These are phyloP conservation scores for Dovyalis caffra DNA, from an alignment of 345 rosid genomes.

Conservation along the genomic window DNA sequence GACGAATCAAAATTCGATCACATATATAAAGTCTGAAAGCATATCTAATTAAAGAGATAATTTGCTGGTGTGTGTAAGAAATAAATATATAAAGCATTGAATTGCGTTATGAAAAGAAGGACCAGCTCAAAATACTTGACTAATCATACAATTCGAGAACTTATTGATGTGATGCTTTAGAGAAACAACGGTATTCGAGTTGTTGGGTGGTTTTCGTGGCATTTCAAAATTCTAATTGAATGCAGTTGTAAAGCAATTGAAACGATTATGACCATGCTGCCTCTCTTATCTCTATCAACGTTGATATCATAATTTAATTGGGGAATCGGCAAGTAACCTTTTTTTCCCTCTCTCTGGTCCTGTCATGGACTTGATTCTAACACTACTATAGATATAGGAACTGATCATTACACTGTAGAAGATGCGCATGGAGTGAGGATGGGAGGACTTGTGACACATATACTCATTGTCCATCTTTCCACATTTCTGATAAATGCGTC, in stretches of 20 bases:
- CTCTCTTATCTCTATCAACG: not conserved
- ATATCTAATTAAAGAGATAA: not conserved
- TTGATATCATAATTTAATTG: slow-evolving; percentile 10
- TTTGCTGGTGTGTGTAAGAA: not conserved
- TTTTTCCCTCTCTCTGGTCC: not conserved
- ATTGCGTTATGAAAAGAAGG: not conserved
- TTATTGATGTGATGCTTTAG: not conserved
- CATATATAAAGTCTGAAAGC: not conserved
- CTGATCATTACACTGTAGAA: slow-evolving; percentile 11
- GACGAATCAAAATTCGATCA: too few relatives aligned
- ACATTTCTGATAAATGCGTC: not conserved
- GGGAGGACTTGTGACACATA: not conserved
- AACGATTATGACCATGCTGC: not conserved
- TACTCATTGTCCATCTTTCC: not conserved
- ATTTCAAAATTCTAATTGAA: not conserved
- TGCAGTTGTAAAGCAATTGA: slow-evolving; percentile 6
- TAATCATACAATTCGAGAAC: not conserved
- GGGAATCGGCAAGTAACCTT: not conserved
- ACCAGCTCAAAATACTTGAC: not conserved
- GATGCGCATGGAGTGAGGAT: slow-evolving; percentile 12
- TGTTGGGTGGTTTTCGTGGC: not conserved
- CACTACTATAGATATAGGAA: not conserved
- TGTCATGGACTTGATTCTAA: slow-evolving; percentile 4
- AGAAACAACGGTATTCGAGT: not conserved
- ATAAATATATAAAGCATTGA: not conserved